Base-by-base conservation (phyloP, 2,329 filamentous ascomycete species). In the Botrytis squamosa region DNA sequence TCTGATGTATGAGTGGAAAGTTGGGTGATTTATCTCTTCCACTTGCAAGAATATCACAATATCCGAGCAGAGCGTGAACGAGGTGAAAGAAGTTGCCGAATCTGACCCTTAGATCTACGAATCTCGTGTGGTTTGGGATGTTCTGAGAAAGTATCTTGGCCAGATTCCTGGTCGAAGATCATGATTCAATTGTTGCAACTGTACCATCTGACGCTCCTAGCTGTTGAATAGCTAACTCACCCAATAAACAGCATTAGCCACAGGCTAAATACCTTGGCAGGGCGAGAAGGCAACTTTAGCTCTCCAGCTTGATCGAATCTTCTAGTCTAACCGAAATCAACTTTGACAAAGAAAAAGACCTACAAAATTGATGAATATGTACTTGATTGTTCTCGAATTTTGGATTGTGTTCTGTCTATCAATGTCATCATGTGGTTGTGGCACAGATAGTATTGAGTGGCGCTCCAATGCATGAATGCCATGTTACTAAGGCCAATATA, bases 381-480 rank as follows among this genome's bases (percentile, higher is more conserved):
- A 18, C 4, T 29, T n/a, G 52, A 29, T 29, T 57, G 52, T 29
- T 44, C 20, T n/a, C 33, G 38, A 16, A 67, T 38, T 52, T 36
- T 18, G 20, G 25, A 52, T 36, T 55, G 33, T 67, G 36, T 29
- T n/a, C 44, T 44, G 42, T 64, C 42, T 52, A 14, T 29, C 52
- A 55, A 55, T 29, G 52, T 55, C 3, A 72, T 60, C 60, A 71
- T 66, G 62, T 68, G 36, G 18, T 66, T 66, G 64, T 68, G 49
- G 65, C 49, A 55, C 65, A 68, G 46, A 57, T 57, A 16, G 40
- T 29, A 29, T 18, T 57, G 49, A 68, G 66, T 68, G 49, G 49
- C 36, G 67, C 6, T 25, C 22, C 38, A 46, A 44, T 70, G 68
- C 20, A 12, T 29, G 8, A 38, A 70, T 63, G 68, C 68, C 68